Base-by-base conservation (phyloP, 768 basidiomycete species). In the Suillus clintonianus region DNA sequence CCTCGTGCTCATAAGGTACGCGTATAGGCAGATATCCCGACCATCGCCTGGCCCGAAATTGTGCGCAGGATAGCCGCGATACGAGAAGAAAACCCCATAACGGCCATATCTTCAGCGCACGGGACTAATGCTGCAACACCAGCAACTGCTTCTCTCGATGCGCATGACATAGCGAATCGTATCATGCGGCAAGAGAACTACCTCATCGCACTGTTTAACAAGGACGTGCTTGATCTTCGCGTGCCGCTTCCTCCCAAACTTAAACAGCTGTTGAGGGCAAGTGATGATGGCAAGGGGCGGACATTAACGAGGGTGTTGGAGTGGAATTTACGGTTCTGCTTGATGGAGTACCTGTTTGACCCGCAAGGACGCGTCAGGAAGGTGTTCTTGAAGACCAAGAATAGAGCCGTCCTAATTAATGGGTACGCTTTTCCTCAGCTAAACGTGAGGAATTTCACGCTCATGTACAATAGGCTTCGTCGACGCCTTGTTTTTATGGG, bases 181-280 rank as follows among this genome's bases (percentile, higher is more conserved):
- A 98, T 99, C 70, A 86, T 99, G 87, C 86, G 97, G 37, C 94
- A 98, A 74, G 97, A 99, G 73, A 99, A 99, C 77, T 99, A 99
- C 73, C 84, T 99, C 58, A 97, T 99, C 63, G 95, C 97, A 0
- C 77, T 99, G 22, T 97, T 99, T 77, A 99, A 99, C 79, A 99
- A 98, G 74, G 95, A 97, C 66, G 77, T 99, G 5, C 82, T 99
- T 59, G 92, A 99, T 77, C 82, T 99, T 24, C 87, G 89, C 10
- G 85, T 95, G 1, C 94, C 97, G 3, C 71, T 95, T 32, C 96
- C 95, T 6, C 74, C 68, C 24, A 62, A 77, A n/a, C 69, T 90
- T 55, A 82, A 85, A 66, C 81, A 78, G 14, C 82, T 89, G 60
- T 72, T 88, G 50, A 43, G 77, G 79, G 60, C 83, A 82, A 61